Conservation (phyloP, 768 basidiomycete species). For the Dentipellis fragilis region DNA sequence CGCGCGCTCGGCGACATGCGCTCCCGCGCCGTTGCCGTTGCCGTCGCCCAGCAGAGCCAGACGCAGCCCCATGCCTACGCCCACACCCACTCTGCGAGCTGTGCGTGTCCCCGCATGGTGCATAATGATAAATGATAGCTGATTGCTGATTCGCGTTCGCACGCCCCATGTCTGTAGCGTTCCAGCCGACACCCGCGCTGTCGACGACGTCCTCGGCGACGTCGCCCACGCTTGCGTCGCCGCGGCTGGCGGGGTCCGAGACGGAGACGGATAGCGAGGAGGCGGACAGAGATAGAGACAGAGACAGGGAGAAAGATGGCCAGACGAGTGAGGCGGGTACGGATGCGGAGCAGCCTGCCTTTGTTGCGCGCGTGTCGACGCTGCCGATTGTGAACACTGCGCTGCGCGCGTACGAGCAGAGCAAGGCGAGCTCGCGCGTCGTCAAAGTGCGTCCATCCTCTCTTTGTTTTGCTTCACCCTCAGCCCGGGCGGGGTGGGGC, state of each 20-base stretch:
- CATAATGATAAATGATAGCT: neutral
- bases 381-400: conserved; percentile 69
- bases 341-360: conserved; percentile 20
- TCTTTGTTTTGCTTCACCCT: neutral
- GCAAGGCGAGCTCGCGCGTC: conserved; percentile 74
- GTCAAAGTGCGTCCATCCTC: conserved; percentile 51
- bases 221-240: conserved; percentile 22
- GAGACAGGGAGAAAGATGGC: too few species aligned
- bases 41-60: neutral
- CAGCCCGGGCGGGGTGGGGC: neutral
- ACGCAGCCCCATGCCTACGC: neutral
- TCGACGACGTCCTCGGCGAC: conserved; percentile 22
- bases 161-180: conserved; percentile 12
- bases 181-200: conserved; percentile 26
- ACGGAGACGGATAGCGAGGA: conserved; percentile 16
- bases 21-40: conserved; percentile 25
- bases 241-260: conserved; percentile 12
- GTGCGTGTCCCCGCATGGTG: conserved; percentile 10
- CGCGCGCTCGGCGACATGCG: conserved; percentile 16
- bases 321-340: neutral
- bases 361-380: conserved; percentile 51
- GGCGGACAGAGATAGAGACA: too few species aligned
- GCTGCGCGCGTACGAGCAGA: conserved; percentile 66
- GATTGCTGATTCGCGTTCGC: neutral
- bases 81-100: conserved; percentile 15